Base-by-base conservation (phyloP, 768 basidiomycete genomes). In the Kondoa malvinella region DNA sequence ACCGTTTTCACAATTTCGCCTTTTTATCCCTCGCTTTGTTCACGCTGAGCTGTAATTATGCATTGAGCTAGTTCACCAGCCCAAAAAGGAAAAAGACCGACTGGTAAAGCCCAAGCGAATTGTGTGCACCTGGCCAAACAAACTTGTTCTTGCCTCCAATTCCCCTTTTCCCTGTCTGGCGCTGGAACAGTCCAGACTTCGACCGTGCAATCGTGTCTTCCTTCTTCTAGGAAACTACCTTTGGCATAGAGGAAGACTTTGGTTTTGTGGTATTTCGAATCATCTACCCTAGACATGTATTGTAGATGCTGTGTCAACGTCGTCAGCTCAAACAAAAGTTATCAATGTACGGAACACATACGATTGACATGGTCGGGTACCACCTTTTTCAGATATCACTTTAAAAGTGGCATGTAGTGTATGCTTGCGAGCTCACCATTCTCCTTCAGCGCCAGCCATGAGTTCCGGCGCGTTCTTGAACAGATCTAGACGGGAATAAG, bases 281-380 rank as follows among this genome's bases (percentile, higher is more conserved):
- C 61, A 15, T 30, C 8, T 50, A 8, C 40, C 8, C 21, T 21
- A 8, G 21, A 8, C 21, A 8, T 50, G 40, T 50, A 21, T 8
- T n/a, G n/a, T n/a, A n/a, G n/a, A n/a, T n/a, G n/a, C n/a, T n/a
- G n/a, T n/a, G n/a, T n/a, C n/a, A n/a, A n/a, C n/a, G n/a, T n/a
- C n/a, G n/a, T n/a, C n/a, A n/a, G n/a, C n/a, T n/a, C n/a, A n/a
- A n/a, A n/a, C n/a, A n/a, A n/a, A n/a, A n/a, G n/a, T n/a, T n/a
- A n/a, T n/a, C n/a, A n/a, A n/a, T n/a, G n/a, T n/a, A n/a, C n/a
- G n/a, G n/a, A n/a, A n/a, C n/a, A n/a, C n/a, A n/a, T n/a, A n/a
- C n/a, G n/a, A n/a, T n/a, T n/a, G 61, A 27, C 61, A 63, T 63
- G 3, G 61, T 63, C 3, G 61, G 61, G n/a, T 29, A 63, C 61